phyloP scores from a whole-genome alignment of 2,329 filamentous ascomycete genomes.

The Xylariaceae sp. region DNA sequence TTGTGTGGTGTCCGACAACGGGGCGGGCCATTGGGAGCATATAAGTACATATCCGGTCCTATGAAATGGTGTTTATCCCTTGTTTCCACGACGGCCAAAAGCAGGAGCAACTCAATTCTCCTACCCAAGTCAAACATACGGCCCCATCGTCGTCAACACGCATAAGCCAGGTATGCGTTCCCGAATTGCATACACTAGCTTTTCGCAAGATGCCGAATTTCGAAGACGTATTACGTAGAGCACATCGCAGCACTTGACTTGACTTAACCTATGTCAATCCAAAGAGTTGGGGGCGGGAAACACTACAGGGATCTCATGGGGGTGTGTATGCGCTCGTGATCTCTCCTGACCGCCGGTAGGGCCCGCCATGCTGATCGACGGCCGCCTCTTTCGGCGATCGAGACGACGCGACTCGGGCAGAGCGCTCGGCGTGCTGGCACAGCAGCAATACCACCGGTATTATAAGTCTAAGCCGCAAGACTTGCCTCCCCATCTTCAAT shows the following conservation, averaged over 20 bases:
- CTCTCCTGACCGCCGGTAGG: slow-evolving; percentile 11
- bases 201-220: no score
- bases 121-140: no score
- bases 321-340: not conserved
- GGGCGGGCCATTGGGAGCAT: no score
- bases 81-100: no score
- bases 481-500: not conserved
- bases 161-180: no score
- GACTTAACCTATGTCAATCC: not conserved
- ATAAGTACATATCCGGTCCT: no score
- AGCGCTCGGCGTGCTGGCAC: not conserved
- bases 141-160: no score
- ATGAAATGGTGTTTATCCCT: no score
- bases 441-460: not conserved
- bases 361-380: slow-evolving; percentile 1
- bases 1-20: no score
- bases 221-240: not conserved
- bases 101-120: no score
- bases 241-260: not conserved
- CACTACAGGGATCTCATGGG: not conserved
- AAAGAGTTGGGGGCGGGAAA: slow-evolving; percentile 5
- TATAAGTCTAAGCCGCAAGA: slow-evolving; percentile 6
- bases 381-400: not conserved
- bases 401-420: not conserved
- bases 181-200: no score